phyloP scores from a whole-genome alignment of 306 rosid genomes.

The Cicer pinnatifidum region DNA sequence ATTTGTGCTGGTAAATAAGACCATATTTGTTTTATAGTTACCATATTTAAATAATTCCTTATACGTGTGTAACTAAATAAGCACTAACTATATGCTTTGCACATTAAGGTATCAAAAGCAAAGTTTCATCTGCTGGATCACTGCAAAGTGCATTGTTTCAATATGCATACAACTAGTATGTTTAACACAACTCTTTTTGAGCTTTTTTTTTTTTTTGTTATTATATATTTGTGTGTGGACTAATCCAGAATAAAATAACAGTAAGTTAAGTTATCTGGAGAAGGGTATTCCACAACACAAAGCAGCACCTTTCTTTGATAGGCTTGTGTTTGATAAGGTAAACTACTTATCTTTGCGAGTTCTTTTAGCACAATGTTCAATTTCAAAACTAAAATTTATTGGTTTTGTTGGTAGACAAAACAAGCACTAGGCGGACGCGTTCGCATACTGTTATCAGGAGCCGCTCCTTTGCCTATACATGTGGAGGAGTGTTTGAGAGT shows the following conservation, averaged over 20 bases:
- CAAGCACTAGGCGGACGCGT: constrained; percentile 81
- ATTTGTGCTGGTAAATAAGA: constrained; percentile 58
- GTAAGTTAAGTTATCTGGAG: constrained; percentile 75
- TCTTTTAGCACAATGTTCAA: background rate
- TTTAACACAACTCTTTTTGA: background rate
- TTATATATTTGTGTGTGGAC: constrained; percentile 40
- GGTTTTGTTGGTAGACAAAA: constrained; percentile 58
- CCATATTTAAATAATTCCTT: constrained; percentile 9
- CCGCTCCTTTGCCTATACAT: constrained; percentile 83
- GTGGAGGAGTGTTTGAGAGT: constrained; percentile 90
- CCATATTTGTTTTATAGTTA: background rate
- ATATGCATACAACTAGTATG: constrained; percentile 83
- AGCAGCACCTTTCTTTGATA: constrained; percentile 86
- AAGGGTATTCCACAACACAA: constrained; percentile 79
- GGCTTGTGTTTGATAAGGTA: constrained; percentile 82
- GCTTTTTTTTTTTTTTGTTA: background rate
- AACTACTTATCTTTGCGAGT: constrained; percentile 21
- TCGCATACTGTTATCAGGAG: constrained; percentile 78
- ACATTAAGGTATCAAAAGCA: constrained; percentile 60
- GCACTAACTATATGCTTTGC: constrained; percentile 16
- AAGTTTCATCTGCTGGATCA: constrained; percentile 71
- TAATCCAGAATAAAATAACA: constrained; percentile 49
- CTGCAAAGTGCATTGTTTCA: constrained; percentile 65
- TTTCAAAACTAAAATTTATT: constrained; percentile 24
- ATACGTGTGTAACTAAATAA: constrained; percentile 8